Evolutionary conservation across 495 filamentous ascomycete species (phyloP), one percentile per base, ranked within the genome.

Genomic region (Penicillium waksmanii): DNA sequence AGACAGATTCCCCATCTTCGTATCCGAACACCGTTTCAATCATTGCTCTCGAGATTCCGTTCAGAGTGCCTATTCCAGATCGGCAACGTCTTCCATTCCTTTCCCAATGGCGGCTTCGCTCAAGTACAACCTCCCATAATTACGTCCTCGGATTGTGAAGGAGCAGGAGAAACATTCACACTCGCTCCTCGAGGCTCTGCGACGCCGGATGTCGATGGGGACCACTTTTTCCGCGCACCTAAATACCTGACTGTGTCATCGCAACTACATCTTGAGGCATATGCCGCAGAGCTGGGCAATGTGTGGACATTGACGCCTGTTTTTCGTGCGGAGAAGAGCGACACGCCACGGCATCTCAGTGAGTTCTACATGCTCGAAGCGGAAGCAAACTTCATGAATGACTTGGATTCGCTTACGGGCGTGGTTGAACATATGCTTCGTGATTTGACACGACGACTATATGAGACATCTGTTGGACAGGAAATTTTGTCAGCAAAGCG

Each of bases 301-400:
- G 96, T 97, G 17, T 98, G 95, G 95, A 89, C 96, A 3, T 73
- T 98, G 18, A 93, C 93, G 10, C 95, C 95, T 15, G 92, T 92
- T 2, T 98, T 98, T 68, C 87, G 95, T 44, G 96, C 95, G 4
- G 95, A 98, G 70, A 90, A 85, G 74, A 97, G 92, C 70, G 93
- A 97, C 73, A 98, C 95, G 6, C 84, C 93, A 15, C 89, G 96
- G 36, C 95, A 98, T 75, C 79, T 98, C 48, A 96, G 91, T 77
- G 95, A 98, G 66, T 98, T 98, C 72, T 98, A 97, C 75, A 98
- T 98, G 95, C 84, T 98, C 2, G 95, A 98, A 74, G 93, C 87
- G 8, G 95, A 98, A 73, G 75, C 90, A 53, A 87, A 83, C 69
- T 97, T 96, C 70, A 85, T 88, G 52, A 78, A 90, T 31, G 79